phyloP scores from a whole-genome alignment of 2,329 filamentous ascomycete genomes.

The Trichothecium roseum region DNA sequence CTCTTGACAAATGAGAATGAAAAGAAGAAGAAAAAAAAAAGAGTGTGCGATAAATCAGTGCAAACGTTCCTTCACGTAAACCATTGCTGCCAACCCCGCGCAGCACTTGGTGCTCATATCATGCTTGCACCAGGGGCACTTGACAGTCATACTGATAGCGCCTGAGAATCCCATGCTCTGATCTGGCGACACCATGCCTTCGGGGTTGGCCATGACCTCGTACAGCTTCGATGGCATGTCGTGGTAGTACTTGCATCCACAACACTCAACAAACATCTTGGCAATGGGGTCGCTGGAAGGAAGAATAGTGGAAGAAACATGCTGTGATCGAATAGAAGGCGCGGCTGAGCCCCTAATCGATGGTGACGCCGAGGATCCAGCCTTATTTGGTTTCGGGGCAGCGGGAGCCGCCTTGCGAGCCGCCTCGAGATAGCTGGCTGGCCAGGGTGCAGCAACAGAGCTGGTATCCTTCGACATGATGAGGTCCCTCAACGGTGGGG shows the following conservation, averaged over 20 bases:
- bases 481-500: slow-evolving; percentile 3
- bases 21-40: no score
- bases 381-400: slow-evolving; percentile 6
- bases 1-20: no score
- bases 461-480: slow-evolving; percentile 11
- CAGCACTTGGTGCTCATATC: slow-evolving; percentile 61
- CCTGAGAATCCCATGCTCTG: slow-evolving; percentile 38
- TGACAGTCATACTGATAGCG: slow-evolving; percentile 49
- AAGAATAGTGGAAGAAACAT: not conserved
- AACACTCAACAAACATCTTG: slow-evolving; percentile 58
- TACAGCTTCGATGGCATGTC: slow-evolving; percentile 56
- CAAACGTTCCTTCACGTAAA: slow-evolving; percentile 55
- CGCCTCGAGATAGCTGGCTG: slow-evolving; percentile 12
- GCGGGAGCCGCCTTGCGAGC: slow-evolving; percentile 9
- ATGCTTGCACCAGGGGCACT: slow-evolving; percentile 64
- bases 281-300: slow-evolving; percentile 31
- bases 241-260: slow-evolving; percentile 52
- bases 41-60: slow-evolving; percentile 22
- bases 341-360: slow-evolving; percentile 1
- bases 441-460: slow-evolving; percentile 5
- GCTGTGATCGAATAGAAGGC: slow-evolving; percentile 2
- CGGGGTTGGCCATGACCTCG: slow-evolving; percentile 52
- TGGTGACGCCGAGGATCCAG: slow-evolving; percentile 10
- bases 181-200: slow-evolving; percentile 30
- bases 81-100: slow-evolving; percentile 55